Base-by-base conservation (phyloP, 1,284 basidiomycete species). In the Golubevia sp. region DNA sequence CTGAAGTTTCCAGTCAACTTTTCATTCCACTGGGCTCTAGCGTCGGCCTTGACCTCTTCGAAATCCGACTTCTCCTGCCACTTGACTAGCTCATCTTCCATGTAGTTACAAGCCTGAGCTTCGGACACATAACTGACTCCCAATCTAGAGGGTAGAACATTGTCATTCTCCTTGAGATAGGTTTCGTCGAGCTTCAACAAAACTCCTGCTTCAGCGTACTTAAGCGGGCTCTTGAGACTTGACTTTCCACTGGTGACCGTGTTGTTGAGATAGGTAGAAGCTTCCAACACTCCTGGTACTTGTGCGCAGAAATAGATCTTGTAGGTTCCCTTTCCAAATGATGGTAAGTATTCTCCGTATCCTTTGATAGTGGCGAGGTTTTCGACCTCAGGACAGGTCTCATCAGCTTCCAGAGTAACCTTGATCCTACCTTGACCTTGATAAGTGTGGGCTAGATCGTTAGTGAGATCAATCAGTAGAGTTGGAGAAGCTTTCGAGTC, bases 121-220 rank as follows among this genome's bases (percentile, higher is more conserved):
- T 59, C 59, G 6, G 63, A 67, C 15, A 50, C 48, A 61, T 65
- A 73, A 57, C 64, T 67, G 51, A 73, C 63, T 1, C 59, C 71
- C 48, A 68, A 59, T 6, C 71, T 61, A 1, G 61, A 61, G 13
- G 70, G 55, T 1, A 65, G 34, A 4, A 59, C 18, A 3, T 55
- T 58, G 5, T 38, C 30, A 21, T 62, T 38, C 1, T 59, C 49
- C 3, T 21, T 24, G 15, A 63, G 60, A 30, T 53, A 53, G 51
- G 11, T n/a, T 1, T 4, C 24, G 38, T 63, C 58, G 15, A 58
- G 56, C 8, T 67, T 61, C 13, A 71, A 3, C 3, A 34, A 34
- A 0, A 66, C 21, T 8, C 63, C 52, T 7, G 55, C 63, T 3
- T 68, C 67, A 0, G 60, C 64, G 21, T 64, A 63, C 1, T 56